Evolutionary conservation across 257 asterid genomes (phyloP).

Genomic region (Osmanthus fragrans): DNA sequence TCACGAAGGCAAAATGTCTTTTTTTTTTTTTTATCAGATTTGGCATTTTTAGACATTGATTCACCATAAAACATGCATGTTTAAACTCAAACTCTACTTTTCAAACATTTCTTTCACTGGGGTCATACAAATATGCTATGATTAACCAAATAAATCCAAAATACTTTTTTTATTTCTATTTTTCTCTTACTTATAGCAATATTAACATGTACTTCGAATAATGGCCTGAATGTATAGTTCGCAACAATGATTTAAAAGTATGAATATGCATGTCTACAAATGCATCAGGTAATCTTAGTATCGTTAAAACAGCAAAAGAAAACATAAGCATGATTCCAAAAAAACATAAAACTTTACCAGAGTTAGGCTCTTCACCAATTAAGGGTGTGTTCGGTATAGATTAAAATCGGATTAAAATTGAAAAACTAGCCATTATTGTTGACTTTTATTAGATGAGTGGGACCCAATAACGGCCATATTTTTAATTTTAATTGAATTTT

Average conservation of each 20-base stretch:
- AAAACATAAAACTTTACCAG: not conserved
- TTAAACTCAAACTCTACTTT: not conserved
- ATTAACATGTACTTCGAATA: not conserved
- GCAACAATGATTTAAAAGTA: not conserved
- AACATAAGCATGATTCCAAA: not conserved
- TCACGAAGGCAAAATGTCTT: not conserved
- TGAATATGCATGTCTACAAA: not conserved
- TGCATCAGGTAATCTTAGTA: not conserved
- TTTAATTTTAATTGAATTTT: no score
- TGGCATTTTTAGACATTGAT: not conserved
- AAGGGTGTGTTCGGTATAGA: no score
- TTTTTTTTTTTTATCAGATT: not conserved
- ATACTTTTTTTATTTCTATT: not conserved
- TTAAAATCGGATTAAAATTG: no score
- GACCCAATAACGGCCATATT: no score
- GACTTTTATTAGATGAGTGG: no score
- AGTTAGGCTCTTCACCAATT: no score
- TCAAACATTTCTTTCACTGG: not conserved
- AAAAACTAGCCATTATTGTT: no score
- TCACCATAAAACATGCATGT: not conserved
- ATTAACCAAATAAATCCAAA: not conserved
- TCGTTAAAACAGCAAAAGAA: not conserved
- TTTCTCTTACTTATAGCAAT: not conserved
- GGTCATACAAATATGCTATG: not conserved
- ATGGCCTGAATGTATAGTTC: not conserved